Evolutionary conservation across 306 rosid species (phyloP).

Genomic region (Malus orientalis): DNA sequence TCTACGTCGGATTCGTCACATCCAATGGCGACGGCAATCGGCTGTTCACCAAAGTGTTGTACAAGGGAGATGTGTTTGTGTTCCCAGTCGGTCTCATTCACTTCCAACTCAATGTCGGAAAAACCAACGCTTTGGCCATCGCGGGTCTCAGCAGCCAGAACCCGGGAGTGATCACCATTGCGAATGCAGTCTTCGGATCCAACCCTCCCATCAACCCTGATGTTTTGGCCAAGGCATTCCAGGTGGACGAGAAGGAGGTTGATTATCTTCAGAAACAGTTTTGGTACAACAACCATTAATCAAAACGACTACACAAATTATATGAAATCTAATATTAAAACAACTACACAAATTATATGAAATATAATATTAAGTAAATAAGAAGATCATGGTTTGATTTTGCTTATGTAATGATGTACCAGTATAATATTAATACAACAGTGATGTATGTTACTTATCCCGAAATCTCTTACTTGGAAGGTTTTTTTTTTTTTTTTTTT

Average conservation of each 20-base stretch:
- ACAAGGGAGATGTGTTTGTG: background rate
- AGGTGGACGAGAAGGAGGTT: background rate
- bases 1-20: constrained; percentile 8
- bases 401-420: background rate
- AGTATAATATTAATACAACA: no score
- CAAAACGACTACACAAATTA: background rate
- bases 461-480: background rate
- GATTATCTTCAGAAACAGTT: constrained; percentile 1
- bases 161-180: background rate
- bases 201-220: background rate
- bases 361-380: no score
- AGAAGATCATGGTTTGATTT: background rate
- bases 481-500: no score
- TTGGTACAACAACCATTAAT: background rate
- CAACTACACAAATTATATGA: background rate
- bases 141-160: background rate
- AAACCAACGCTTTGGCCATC: background rate
- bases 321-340: no score
- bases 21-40: background rate
- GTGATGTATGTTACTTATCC: background rate
- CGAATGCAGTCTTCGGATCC: background rate
- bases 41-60: background rate
- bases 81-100: background rate
- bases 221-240: constrained; percentile 5
- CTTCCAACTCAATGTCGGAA: background rate